A percentile compares a stretch with the other conserved stretches of the same genome.
Conservation (phyloP, 495 filamentous ascomycete species). For the Podospora australis region DNA sequence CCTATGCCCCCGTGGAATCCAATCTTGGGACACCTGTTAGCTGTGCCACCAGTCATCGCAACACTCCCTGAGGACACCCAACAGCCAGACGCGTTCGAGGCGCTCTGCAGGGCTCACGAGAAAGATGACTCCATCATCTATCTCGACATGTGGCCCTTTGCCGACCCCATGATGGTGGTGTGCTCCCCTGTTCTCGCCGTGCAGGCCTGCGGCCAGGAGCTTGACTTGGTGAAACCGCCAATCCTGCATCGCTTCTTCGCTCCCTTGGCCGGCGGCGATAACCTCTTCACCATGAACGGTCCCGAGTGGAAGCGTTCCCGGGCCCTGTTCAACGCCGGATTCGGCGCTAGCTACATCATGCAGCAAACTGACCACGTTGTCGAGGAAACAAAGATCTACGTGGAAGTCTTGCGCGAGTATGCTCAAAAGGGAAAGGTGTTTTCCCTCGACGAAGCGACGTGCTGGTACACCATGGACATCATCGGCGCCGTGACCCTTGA, state of each 20-base stretch:
- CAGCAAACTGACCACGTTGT: slow-evolving; percentile 35
- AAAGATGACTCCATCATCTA: too few relatives aligned
- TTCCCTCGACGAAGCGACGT: slow-evolving; percentile 20
- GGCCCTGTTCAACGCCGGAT: slow-evolving; percentile 41
- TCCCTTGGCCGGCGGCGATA: slow-evolving; percentile 24
- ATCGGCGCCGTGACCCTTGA: neutral
- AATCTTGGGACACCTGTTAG: too few relatives aligned
- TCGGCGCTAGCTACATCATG: slow-evolving; percentile 34
- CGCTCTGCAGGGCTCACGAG: too few relatives aligned
- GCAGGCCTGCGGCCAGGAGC: too few relatives aligned
- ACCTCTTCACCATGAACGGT: slow-evolving; percentile 33
- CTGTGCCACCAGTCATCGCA: too few relatives aligned
- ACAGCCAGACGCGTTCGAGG: too few relatives aligned
- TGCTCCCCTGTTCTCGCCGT: too few relatives aligned
- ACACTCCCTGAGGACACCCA: too few relatives aligned
- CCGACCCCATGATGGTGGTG: slow-evolving; percentile 29
- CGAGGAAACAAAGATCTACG: slow-evolving; percentile 33
- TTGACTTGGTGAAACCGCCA: too few relatives aligned
- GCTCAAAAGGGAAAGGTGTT: slow-evolving; percentile 29
- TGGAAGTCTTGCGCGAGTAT: slow-evolving; percentile 22
- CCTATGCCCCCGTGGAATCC: too few relatives aligned
- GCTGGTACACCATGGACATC: neutral
- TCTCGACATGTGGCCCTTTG: slow-evolving; percentile 42
- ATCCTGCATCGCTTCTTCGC: slow-evolving; percentile 23
- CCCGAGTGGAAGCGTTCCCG: slow-evolving; percentile 37